phyloP scores from a whole-genome alignment of 1,284 basidiomycete genomes.

The Hemileccinum hortonii region DNA sequence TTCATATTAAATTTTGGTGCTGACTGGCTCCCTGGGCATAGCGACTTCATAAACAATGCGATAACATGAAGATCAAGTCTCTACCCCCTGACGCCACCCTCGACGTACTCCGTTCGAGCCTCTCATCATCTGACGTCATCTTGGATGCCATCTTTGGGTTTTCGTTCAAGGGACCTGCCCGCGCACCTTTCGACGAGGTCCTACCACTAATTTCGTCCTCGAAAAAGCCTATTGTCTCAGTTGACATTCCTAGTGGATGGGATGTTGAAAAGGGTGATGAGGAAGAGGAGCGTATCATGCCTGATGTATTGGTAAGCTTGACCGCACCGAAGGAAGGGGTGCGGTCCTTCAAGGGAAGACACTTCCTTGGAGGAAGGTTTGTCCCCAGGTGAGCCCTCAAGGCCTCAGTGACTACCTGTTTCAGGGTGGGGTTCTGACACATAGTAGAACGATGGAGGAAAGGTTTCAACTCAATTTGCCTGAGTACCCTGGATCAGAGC shows the following conservation, averaged over 20 bases:
- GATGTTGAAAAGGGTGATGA: constrained; percentile 79
- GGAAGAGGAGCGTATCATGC: constrained; percentile 57
- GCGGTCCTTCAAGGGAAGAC: constrained; percentile 70
- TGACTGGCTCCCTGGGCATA: constrained; percentile 26
- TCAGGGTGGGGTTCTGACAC: constrained; percentile 2
- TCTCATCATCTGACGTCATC: constrained; percentile 76
- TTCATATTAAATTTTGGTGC: background rate
- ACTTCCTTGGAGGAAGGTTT: constrained; percentile 84
- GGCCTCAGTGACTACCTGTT: background rate
- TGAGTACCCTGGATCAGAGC: constrained; percentile 70
- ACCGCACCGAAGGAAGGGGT: constrained; percentile 95
- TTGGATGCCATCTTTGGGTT: constrained; percentile 98
- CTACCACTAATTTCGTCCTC: constrained; percentile 68
- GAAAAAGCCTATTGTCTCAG: constrained; percentile 77
- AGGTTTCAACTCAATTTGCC: constrained; percentile 79
- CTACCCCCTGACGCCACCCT: constrained; percentile 53
- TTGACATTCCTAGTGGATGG: constrained; percentile 98
- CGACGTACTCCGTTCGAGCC: constrained; percentile 49
- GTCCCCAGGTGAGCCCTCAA: constrained; percentile 69
- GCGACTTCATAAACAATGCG: constrained; percentile 83
- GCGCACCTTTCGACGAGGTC: constrained; percentile 82
- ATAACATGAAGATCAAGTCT: constrained; percentile 80
- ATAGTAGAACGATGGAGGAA: constrained; percentile 60
- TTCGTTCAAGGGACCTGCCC: constrained; percentile 87
- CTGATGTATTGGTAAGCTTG: constrained; percentile 84